Evolutionary conservation across 352 stramenopile genomes (phyloP), one percentile per base, ranked within the genome.

Genomic region (Peronospora belbahrii): DNA sequence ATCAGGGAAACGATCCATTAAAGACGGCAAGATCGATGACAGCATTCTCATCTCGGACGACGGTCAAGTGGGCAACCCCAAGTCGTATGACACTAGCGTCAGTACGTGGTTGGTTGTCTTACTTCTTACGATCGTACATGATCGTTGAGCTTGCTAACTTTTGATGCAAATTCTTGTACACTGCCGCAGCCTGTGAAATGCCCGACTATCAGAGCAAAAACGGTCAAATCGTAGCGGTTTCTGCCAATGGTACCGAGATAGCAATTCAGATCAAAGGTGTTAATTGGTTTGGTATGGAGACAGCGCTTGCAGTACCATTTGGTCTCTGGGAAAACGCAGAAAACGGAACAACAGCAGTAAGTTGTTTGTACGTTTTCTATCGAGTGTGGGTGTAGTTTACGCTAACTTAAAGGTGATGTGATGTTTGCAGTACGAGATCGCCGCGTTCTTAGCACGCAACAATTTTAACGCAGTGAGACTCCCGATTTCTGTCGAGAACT

Each of bases 231-330:
- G 55, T 67, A 13, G 71, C 75, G 0, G 67, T 88, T 19, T 48
- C 78, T 5, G 44, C 57, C 10, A 89, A 89, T 48, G 74, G 78
- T n/a, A 86, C 74, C 0, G 70, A 85, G 14, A 56, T 89, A 2
- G 51, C 67, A 2, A 62, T 89, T 32, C 47, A 74, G 35, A 83
- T 87, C 69, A 89, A 89, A 48, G 74, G 77, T 8, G 52, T 85
- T 10, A 88, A 86, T 46, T 88, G 77, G 77, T 85, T 87, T 15
- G 74, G 78, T 35, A 87, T 89, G 74, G 78, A 90, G 44, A 86
- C 78, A 11, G 33, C 59, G 17, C 59, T 85, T 19, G 74, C 76
- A 4, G 59, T 80, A 6, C 74, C 75, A 0, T 87, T 88, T 24
- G 79, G 79, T 2, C 67, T 90, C 1, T 90, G 79, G 79, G 74